Percentiles rank a stretch among this genome's conserved stretches.
Evolutionary conservation across 257 asterid genomes (phyloP).

Genomic region (Solanum neorickii): DNA sequence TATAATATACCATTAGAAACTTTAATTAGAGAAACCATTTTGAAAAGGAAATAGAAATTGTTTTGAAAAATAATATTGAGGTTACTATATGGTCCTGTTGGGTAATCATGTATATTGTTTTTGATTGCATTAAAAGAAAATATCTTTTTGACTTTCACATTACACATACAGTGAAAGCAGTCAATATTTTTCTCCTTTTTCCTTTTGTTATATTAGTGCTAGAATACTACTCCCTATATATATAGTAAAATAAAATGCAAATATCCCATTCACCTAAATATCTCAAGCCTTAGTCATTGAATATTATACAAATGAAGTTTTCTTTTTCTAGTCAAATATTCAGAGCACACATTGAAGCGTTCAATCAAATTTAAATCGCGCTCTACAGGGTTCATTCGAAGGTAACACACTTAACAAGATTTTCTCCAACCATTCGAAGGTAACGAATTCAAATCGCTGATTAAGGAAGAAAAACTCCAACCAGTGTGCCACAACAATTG

Average conservation of each 20-base stretch:
- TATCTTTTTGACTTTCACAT: background rate
- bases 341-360: too few species aligned
- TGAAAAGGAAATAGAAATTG: background rate
- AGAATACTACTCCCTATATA: background rate
- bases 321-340: too few species aligned
- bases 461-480: too few species aligned
- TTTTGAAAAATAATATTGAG: background rate
- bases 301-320: background rate
- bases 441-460: too few species aligned
- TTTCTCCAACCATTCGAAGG: too few species aligned
- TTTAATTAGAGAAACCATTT: background rate
- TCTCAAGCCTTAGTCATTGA: background rate
- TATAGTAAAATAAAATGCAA: background rate
- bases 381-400: too few species aligned
- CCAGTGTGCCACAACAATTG: too few species aligned
- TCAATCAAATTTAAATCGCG: fast-evolving
- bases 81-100: background rate
- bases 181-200: background rate
- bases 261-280: background rate
- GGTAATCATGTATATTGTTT: background rate
- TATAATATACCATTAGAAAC: background rate
- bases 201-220: background rate
- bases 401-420: too few species aligned
- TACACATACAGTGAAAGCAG: background rate
- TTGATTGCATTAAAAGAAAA: background rate